phyloP scores from a whole-genome alignment of 495 filamentous ascomycete genomes.

The Aspergillus sclerotiicarbonarius region DNA sequence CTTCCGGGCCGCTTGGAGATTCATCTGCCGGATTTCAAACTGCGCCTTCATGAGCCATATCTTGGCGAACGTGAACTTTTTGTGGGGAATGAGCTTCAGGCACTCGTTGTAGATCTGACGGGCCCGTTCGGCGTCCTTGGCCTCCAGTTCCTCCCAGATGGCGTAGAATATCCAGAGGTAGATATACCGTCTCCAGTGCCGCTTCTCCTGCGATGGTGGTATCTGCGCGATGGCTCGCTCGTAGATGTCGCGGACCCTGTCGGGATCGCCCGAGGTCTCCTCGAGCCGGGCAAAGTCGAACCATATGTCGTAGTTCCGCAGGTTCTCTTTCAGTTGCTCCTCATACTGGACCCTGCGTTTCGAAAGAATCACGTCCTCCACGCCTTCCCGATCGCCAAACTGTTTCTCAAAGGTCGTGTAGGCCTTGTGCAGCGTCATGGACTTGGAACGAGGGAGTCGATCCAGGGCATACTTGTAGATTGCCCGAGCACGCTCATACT shows the following conservation, averaged over 20 bases:
- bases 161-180: slow-evolving; percentile 99
- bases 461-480: slow-evolving; percentile 98
- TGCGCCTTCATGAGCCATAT: slow-evolving; percentile 92
- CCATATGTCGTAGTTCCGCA: slow-evolving; percentile 94
- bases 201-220: slow-evolving; percentile 92
- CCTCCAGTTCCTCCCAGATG: slow-evolving; percentile 85
- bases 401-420: slow-evolving; percentile 99
- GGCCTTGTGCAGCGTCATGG: slow-evolving; percentile 78
- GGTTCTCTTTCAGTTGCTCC: slow-evolving; percentile 87
- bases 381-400: slow-evolving; percentile 88
- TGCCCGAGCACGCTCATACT: slow-evolving; percentile 90
- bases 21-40: slow-evolving; percentile 85
- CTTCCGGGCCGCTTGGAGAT: slow-evolving; percentile 78
- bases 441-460: slow-evolving; percentile 82
- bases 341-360: slow-evolving; percentile 94
- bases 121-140: slow-evolving; percentile 74
- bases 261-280: slow-evolving; percentile 74
- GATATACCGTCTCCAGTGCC: slow-evolving; percentile 95
- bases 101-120: slow-evolving; percentile 89
- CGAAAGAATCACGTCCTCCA: slow-evolving; percentile 92
- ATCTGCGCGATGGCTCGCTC: slow-evolving; percentile 95
- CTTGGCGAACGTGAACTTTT: slow-evolving; percentile 97
- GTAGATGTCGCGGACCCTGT: slow-evolving; percentile 86
- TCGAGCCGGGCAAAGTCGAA: slow-evolving; percentile 93
- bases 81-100: slow-evolving; percentile 85